These are phyloP conservation scores for Falciphora oryzae DNA, from an alignment of 2,329 filamentous ascomycete genomes.

Conservation along the genomic window DNA sequence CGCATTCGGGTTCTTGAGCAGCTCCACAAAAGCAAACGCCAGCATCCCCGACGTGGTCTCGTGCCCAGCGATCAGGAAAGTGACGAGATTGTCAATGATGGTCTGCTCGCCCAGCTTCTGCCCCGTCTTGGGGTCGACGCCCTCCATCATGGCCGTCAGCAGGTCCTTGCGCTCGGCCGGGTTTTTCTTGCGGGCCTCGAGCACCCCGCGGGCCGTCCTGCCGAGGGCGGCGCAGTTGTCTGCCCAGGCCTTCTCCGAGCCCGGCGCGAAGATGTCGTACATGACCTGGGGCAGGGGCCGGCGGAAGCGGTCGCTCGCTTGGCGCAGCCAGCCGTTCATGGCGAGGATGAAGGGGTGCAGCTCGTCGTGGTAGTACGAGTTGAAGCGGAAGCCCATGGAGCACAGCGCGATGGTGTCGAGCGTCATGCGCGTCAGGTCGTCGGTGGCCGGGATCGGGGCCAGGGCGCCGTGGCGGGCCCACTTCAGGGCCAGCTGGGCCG, in stretches of 20 bases:
- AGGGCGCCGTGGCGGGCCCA: conserved; percentile 59
- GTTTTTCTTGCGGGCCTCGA: conserved; percentile 51
- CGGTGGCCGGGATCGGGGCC: conserved; percentile 51
- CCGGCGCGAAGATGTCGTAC: not conserved
- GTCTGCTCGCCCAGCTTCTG: conserved; percentile 54
- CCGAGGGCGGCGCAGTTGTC: conserved; percentile 53
- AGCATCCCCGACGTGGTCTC: conserved; percentile 66
- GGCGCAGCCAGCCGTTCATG: conserved; percentile 38
- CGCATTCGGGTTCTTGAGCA: conserved; percentile 56
- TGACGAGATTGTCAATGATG: conserved; percentile 67
- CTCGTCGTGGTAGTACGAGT: conserved; percentile 50
- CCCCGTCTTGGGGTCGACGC: conserved; percentile 61
- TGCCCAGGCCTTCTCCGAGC: conserved; percentile 21
- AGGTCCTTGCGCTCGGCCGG: conserved; percentile 58
- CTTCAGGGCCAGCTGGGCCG: conserved; percentile 60
- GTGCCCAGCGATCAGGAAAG: conserved; percentile 65
- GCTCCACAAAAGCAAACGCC: conserved; percentile 58
- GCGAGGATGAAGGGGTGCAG: conserved; percentile 65
- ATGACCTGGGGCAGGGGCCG: conserved; percentile 44
- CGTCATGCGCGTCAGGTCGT: conserved; percentile 59
- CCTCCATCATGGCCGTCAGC: conserved; percentile 63
- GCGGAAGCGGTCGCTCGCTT: conserved; percentile 18
- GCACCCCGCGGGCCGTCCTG: conserved; percentile 51
- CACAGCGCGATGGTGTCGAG: conserved; percentile 59
- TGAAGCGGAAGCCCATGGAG: conserved; percentile 54